Percentiles rank a stretch among this genome's conserved stretches.
These are phyloP conservation scores for Pseudoneurospora amorphoporcata DNA, from an alignment of 495 filamentous ascomycete species.

Conservation along the genomic window DNA sequence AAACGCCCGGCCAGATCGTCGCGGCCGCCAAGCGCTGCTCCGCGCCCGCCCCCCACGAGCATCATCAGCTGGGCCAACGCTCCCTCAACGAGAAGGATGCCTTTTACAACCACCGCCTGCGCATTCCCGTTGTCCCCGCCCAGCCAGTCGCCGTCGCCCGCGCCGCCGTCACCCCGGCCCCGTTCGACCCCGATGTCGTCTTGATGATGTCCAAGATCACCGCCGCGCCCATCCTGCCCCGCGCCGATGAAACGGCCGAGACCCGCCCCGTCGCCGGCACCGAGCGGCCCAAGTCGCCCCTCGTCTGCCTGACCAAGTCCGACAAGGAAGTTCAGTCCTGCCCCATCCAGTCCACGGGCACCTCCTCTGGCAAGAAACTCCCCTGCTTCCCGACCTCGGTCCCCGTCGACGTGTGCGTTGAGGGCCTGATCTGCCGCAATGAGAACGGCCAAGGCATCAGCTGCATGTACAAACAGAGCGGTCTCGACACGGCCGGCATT, in stretches of 20 bases:
- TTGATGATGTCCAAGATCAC: neutral
- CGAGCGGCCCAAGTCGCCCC: constrained; percentile 6
- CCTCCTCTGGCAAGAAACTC: constrained; percentile 17
- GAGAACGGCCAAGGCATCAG: constrained; percentile 21
- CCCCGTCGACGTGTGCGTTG: constrained; percentile 28
- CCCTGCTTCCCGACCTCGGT: constrained; percentile 28
- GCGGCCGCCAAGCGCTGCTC: constrained; percentile 14
- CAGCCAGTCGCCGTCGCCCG: constrained; percentile 1
- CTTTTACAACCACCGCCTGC: constrained; percentile 6
- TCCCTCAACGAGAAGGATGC: constrained; percentile 2
- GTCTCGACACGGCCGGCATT: constrained; percentile 25
- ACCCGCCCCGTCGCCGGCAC: neutral
- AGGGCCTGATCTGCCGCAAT: constrained; percentile 32
- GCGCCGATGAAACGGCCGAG: neutral
- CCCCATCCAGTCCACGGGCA: constrained; percentile 26
- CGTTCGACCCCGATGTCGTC: neutral
- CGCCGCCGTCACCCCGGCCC: constrained; percentile 6
- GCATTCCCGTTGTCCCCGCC: constrained; percentile 6
- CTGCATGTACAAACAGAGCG: constrained; percentile 35
- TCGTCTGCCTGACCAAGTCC: constrained; percentile 29
- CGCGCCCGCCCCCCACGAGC: constrained; percentile 12
- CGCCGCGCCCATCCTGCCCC: neutral
- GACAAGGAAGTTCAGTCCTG: constrained; percentile 22
- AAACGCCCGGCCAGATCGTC: constrained; percentile 18
- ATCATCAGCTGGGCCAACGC: constrained; percentile 5